Conservation (phyloP, 2,329 filamentous ascomycete genomes). For the Ramichloridium luteum region DNA sequence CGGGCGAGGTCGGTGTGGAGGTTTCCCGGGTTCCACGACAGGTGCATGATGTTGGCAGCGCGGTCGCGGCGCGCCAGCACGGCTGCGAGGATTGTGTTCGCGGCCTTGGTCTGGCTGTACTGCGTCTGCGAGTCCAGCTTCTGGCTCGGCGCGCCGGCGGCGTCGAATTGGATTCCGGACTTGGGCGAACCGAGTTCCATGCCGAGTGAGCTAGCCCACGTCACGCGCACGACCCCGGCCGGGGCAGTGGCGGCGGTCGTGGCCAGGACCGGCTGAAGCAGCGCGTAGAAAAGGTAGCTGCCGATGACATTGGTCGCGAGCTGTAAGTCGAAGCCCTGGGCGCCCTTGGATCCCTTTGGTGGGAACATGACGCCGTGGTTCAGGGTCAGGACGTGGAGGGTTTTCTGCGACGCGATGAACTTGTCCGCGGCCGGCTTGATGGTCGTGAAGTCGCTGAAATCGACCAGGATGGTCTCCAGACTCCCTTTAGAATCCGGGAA, state of each 20-base stretch:
- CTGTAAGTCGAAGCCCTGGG: constrained; percentile 23
- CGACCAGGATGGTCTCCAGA: constrained; percentile 33
- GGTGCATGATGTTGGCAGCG: constrained; percentile 11
- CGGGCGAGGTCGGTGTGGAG: constrained; percentile 20
- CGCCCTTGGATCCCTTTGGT: constrained; percentile 22
- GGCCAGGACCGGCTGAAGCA: constrained; percentile 21
- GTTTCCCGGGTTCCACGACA: constrained; percentile 24
- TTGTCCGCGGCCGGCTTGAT: constrained; percentile 19
- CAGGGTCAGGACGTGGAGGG: constrained; percentile 28
- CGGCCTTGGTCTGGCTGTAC: constrained; percentile 21
- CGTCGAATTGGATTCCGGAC: constrained; percentile 15
- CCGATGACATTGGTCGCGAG: constrained; percentile 25
- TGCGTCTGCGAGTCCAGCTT: constrained; percentile 11
- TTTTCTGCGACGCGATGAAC: constrained; percentile 22
- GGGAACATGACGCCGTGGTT: constrained; percentile 22
- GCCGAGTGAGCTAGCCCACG: constrained; percentile 20
- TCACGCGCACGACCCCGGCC: constrained; percentile 20
- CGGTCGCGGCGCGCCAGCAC: constrained; percentile 8
- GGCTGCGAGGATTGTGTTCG: constrained; percentile 20
- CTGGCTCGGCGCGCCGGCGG: constrained; percentile 8
- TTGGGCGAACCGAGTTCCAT: no score
- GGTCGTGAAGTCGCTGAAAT: constrained; percentile 24
- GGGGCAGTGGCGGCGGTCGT: constrained; percentile 17
- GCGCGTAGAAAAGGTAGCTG: constrained; percentile 23
- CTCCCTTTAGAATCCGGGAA: constrained; percentile 26